Base-by-base conservation (phyloP, 2,329 filamentous ascomycete genomes). In the Ophiobolus disseminans region DNA sequence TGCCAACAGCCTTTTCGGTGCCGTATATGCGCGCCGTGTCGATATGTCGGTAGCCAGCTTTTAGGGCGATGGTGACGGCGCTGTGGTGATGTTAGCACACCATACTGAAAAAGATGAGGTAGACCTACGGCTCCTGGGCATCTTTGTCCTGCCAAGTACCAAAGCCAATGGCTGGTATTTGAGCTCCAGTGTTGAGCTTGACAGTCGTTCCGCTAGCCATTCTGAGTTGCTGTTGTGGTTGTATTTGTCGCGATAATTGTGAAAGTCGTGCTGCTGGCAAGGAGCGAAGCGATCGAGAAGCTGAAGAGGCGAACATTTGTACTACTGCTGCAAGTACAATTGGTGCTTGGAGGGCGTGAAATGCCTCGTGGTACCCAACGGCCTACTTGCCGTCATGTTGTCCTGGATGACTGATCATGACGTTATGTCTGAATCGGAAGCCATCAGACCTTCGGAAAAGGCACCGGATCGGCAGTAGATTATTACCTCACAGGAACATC, bases 151-250 rank as follows among this genome's bases (percentile, higher is more conserved):
- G 66, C 64, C 65, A 69, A 2, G 65, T 69, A 11, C 66, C 66
- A 36, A 91, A 80, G 48, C 88, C 88, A 62, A 92, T 75, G 64
- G 85, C 85, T 46, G 88, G 87, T 51, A 94, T 93, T 74, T 89
- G 85, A 71, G 82, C 86, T 45, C 89, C 89, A 41, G 86, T 87
- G 65, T 84, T 82, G 66, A 85, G 82, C 35, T 77, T 80, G 68
- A 77, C 82, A 14, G 69, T 73, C 39, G 73, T 69, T 22, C 60
- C 65, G 63, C 71, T 61, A 60, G 68, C 59, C 64, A 66, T 68
- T 54, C 41, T 74, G 52, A 44, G 25, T 28, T 58, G 55, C 37
- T 50, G 50, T 38, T 30, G 39, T 5, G 51, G 41, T 31, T 55
- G 47, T 11, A 63, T 39, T 21, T 60, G 53, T 34, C 54, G 48